Conservation (phyloP, 345 rosid genomes). For the Camelina laxa region DNA sequence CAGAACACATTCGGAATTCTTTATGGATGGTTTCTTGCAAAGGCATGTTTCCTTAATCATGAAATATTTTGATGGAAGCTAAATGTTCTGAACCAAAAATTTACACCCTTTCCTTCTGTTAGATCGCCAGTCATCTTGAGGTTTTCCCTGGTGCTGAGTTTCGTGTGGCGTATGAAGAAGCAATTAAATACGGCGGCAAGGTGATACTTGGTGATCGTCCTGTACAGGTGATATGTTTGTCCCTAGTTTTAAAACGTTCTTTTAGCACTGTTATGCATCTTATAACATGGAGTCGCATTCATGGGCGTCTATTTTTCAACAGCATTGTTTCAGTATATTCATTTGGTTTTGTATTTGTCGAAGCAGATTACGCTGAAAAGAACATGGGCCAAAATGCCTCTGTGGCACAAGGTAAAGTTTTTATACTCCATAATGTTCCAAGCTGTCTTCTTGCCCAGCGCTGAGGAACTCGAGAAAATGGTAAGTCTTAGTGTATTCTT, state of each 20-base stretch:
- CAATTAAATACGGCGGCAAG: constrained; percentile 82
- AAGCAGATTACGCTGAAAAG: constrained; percentile 79
- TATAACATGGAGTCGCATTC: constrained; percentile 16
- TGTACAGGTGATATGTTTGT: constrained; percentile 61
- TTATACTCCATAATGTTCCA: constrained; percentile 78
- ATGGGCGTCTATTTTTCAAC: constrained; percentile 3
- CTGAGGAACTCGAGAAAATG: constrained; percentile 89
- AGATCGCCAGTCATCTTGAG: constrained; percentile 94
- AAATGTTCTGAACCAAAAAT: constrained; percentile 21
- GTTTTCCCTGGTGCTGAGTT: constrained; percentile 96
- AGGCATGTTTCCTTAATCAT: constrained; percentile 53
- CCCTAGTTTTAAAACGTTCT: constrained; percentile 18
- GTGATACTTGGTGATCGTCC: constrained; percentile 99
- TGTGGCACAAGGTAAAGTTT: constrained; percentile 89
- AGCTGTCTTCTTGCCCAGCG: constrained; percentile 85
- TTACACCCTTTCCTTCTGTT: constrained; percentile 32
- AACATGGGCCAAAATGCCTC: constrained; percentile 94
- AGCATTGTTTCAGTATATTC: constrained; percentile 7
- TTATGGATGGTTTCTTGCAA: constrained; percentile 96
- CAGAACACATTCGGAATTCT: constrained; percentile 87
- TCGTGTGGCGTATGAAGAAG: constrained; percentile 97
- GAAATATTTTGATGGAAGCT: background rate
- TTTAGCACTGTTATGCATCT: constrained; percentile 10
- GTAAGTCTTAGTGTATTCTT: constrained; percentile 46
- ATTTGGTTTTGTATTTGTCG: constrained; percentile 32